A percentile compares a stretch with the other conserved stretches of the same genome.
Evolutionary conservation across 1,284 basidiomycete species (phyloP).

Genomic region (Schizophyllum commune): DNA sequence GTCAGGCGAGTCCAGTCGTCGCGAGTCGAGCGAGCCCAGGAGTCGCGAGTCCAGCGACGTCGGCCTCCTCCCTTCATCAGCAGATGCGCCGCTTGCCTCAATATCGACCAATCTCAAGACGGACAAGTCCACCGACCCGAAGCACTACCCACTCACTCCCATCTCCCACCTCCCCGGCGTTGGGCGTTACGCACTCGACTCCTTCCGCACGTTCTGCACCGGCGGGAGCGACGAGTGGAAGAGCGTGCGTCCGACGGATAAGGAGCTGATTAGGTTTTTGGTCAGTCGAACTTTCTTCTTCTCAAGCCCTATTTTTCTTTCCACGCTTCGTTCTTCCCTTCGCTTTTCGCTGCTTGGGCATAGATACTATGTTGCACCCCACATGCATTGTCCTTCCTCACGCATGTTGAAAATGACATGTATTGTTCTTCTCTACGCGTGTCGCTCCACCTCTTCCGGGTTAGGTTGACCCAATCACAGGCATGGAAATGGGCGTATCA

Average conservation of each 20-base stretch:
- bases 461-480: conserved; percentile 18
- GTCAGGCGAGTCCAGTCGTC: too few relatives aligned
- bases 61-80: too few relatives aligned
- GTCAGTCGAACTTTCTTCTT: conserved; percentile 24
- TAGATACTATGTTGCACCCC: neutral
- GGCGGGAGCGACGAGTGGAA: conserved; percentile 43
- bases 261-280: conserved; percentile 52
- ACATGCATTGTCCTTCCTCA: too few relatives aligned
- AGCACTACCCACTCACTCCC: conserved; percentile 38
- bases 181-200: conserved; percentile 59
- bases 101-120: too few relatives aligned
- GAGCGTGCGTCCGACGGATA: conserved; percentile 47
- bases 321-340: neutral
- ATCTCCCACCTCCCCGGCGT: conserved; percentile 50
- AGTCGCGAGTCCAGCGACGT: too few relatives aligned
- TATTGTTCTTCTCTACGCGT: neutral
- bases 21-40: too few relatives aligned
- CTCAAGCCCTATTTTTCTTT: neutral
- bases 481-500: conserved; percentile 57
- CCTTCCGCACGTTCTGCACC: conserved; percentile 56
- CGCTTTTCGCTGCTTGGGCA: neutral
- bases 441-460: too few relatives aligned
- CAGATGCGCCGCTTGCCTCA: too few relatives aligned
- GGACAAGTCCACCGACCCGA: too few relatives aligned
- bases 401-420: neutral